phyloP scores from a whole-genome alignment of 768 basidiomycete genomes.

The Mycena belliarum region DNA sequence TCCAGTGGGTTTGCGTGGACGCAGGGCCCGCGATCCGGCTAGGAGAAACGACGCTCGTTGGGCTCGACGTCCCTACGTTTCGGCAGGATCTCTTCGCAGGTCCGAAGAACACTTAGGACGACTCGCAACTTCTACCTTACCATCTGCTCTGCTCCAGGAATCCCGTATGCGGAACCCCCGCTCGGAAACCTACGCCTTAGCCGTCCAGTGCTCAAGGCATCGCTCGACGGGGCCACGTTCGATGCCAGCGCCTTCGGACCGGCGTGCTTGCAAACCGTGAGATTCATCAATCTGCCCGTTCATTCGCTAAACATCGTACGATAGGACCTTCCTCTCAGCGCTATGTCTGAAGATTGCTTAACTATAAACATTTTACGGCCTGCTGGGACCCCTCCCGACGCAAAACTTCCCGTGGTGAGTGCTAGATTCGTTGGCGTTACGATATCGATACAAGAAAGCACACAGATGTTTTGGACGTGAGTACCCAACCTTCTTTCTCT shows the following conservation, averaged over 20 bases:
- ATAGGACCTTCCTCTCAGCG: slow-evolving; percentile 33
- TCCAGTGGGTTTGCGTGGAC: neutral
- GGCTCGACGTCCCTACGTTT: slow-evolving; percentile 34
- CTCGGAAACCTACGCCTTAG: slow-evolving; percentile 47
- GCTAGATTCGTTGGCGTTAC: no score
- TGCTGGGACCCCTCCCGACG: no score
- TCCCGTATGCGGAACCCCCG: slow-evolving; percentile 60
- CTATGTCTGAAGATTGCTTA: no score
- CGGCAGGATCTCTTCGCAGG: slow-evolving; percentile 45
- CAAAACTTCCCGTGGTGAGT: neutral
- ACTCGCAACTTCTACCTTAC: neutral
- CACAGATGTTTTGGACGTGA: slow-evolving; percentile 21
- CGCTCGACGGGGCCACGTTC: slow-evolving; percentile 34
- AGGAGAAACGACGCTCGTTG: slow-evolving; percentile 40
- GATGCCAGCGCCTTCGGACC: slow-evolving; percentile 50
- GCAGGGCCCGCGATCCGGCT: slow-evolving; percentile 30
- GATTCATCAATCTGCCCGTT: neutral
- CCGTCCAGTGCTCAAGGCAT: slow-evolving; percentile 47
- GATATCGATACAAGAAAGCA: neutral
- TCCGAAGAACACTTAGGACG: slow-evolving; percentile 4
- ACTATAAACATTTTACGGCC: no score
- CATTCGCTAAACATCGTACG: neutral
- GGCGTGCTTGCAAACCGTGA: slow-evolving; percentile 50
- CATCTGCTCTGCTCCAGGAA: slow-evolving; percentile 31
- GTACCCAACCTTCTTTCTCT: neutral